Conservation (phyloP, 2,329 filamentous ascomycete genomes). For the Daldinia sp. region DNA sequence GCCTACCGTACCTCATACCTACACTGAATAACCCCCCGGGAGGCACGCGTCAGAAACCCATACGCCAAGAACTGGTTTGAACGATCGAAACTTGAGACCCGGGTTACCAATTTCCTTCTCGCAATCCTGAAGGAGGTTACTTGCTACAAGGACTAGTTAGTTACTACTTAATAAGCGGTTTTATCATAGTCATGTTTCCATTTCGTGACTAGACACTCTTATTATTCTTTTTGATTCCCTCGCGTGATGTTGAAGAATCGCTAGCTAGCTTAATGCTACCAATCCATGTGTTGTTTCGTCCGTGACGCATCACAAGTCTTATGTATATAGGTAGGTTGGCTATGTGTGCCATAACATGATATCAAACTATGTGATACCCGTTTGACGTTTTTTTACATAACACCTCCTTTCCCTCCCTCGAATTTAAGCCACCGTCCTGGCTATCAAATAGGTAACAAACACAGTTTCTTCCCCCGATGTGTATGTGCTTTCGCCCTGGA, state of each 20-base stretch:
- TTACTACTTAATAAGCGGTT: slow-evolving; percentile 12
- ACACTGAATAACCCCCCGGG: not conserved
- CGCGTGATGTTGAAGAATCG: not conserved
- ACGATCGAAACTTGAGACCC: slow-evolving; percentile 26
- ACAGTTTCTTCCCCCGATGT: not conserved
- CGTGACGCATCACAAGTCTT: not conserved
- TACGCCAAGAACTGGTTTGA: slow-evolving; percentile 12
- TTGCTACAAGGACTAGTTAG: not conserved
- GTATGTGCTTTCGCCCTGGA: not conserved
- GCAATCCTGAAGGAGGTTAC: slow-evolving; percentile 6
- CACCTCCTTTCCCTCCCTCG: not conserved
- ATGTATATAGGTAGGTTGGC: not conserved
- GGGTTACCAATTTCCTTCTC: slow-evolving; percentile 5
- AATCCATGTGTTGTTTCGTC: not conserved
- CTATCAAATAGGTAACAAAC: not conserved
- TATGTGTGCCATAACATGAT: not conserved
- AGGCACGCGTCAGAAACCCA: slow-evolving; percentile 24
- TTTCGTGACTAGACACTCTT: slow-evolving; percentile 3
- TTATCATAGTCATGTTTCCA: slow-evolving; percentile 5
- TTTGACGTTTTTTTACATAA: not conserved
- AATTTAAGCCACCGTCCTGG: slow-evolving; percentile 9
- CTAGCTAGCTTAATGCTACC: not conserved
- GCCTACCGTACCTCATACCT: not conserved
- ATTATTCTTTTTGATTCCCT: not conserved
- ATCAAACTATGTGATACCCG: slow-evolving; percentile 12